Base-by-base conservation (phyloP, 1,284 basidiomycete genomes). In the Thelephora terrestris region DNA sequence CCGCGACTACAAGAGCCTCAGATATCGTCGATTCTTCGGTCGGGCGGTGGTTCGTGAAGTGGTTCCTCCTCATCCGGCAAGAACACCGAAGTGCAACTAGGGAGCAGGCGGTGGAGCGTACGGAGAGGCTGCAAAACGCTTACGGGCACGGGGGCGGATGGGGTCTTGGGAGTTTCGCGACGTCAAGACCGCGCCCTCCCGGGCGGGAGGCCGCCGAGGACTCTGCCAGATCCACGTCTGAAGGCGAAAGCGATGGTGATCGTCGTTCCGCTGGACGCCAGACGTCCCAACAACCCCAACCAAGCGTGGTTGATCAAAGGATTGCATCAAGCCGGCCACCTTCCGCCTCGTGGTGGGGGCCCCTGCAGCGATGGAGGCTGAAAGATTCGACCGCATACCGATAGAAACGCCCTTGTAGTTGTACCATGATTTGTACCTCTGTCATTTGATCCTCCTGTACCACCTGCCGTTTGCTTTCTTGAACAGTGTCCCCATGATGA, bases 291-390 rank as follows among this genome's bases (percentile, higher is more conserved):
- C 18, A 43, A 34, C 12, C 18, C 21, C 34, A 38, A 37, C 27
- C 37, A 47, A 35, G 54, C 46, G 37, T 48, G 40, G 43, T 46
- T 56, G 36, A 49, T 42, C 9, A 40, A 48, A 51, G 44, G 37
- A 47, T 27, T 12, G 39, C 46, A 25, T 43, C 29, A 47, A 52
- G 43, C 17, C 61, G 65, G 5, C 66, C 59, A 39, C 64, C 66
- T 46, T 74, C 76, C 29, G 55, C 82, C 52, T 86, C 79, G 81
- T 85, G 84, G 78, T 87, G 83, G 82, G 83, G 83, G 0, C 85
- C 86, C 2, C 61, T 89, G 25, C 69, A 74, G 39, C 70, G 73
- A 36, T 89, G 86, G 85, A 69, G 85, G 46, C 62, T 88, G 56
- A 76, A 81, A 55, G 86, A 89, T 57, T 77, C 80, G 52, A 88